Conservation (phyloP, 306 rosid genomes). For the Rosa chinensis region DNA sequence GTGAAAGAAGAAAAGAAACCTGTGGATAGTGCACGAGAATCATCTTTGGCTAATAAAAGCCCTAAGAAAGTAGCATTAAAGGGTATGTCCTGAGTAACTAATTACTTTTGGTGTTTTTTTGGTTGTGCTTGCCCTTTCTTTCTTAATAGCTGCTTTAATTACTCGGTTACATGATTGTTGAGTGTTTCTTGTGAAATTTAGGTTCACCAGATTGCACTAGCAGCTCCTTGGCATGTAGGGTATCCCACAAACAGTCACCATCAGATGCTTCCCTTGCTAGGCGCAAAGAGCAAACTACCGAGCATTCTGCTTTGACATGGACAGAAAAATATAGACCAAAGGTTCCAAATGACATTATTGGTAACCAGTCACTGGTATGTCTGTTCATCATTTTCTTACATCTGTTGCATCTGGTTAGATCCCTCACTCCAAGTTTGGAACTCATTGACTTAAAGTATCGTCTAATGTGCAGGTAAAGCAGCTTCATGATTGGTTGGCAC, state of each 20-base stretch:
- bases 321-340: conserved; percentile 84
- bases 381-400: conserved; percentile 27
- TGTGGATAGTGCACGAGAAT: conserved; percentile 37
- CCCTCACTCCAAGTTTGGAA: conserved; percentile 14
- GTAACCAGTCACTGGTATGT: conserved; percentile 89
- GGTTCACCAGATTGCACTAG: conserved; percentile 22
- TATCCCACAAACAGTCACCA: conserved; percentile 41
- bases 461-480: conserved; percentile 64
- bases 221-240: conserved; percentile 30
- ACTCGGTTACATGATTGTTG: neutral
- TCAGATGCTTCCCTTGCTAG: conserved; percentile 47
- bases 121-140: neutral
- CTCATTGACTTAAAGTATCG: neutral
- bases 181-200: conserved; percentile 4
- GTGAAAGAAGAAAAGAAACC: conserved; percentile 43
- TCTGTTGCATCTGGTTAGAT: conserved; percentile 5
- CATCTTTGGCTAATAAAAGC: conserved; percentile 45
- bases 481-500: conserved; percentile 82
- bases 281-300: conserved; percentile 35
- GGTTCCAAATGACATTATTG: conserved; percentile 67
- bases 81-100: conserved; percentile 44
- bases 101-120: conserved; percentile 1
- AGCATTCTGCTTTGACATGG: conserved; percentile 58
- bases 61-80: conserved; percentile 54
- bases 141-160: neutral